Base-by-base conservation (phyloP, 495 filamentous ascomycete genomes). In the Hypoxylon crocopeplum region DNA sequence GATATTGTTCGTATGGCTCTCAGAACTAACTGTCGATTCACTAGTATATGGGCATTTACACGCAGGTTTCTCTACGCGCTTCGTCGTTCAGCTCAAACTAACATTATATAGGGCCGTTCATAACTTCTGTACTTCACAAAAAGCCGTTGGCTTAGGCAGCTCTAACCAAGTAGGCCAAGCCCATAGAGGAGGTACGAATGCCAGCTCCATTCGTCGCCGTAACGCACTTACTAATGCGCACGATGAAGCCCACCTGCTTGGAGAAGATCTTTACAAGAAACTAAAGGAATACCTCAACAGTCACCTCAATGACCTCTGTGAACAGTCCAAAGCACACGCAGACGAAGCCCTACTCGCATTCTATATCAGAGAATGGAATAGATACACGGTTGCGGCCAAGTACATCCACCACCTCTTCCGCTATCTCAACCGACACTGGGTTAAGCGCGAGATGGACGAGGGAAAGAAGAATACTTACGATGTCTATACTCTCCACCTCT, bases 41-140 rank as follows among this genome's bases (percentile, higher is more conserved):
- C 27, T 72, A 90, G 90, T 98, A 98, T 73, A 97, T 98, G 94
- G 90, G 89, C 33, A 86, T 98, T 51, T 98, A 98, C 80, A 97
- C 94, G 90, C 92, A 71, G 56, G 88, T 79, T 20, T 22, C 11
- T 11, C 5, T 29, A 33, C 27, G 11, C 44, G 15, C 20, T 32
- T 45, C 20, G 20, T 13, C 15, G 34, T 36, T 17, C 34, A 49
- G 19, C 3, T 4, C 13, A 19, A 44, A 44, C 67, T 79, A 66
- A 75, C 45, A 8, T 53, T 7, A 37, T 19, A 56, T 60, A 94
- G 90, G 20, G 92, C 93, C 48, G 93, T 99, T 21, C 95, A 99
- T 72, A 96, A 99, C 78, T 99, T 99, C 70, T 99, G 94, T 75
- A 98, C 95, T 48, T 96, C 95, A 22, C 95, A 97, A 70, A 98